Conservation (phyloP, 1,284 basidiomycete species). For the Ustilago hordei region DNA sequence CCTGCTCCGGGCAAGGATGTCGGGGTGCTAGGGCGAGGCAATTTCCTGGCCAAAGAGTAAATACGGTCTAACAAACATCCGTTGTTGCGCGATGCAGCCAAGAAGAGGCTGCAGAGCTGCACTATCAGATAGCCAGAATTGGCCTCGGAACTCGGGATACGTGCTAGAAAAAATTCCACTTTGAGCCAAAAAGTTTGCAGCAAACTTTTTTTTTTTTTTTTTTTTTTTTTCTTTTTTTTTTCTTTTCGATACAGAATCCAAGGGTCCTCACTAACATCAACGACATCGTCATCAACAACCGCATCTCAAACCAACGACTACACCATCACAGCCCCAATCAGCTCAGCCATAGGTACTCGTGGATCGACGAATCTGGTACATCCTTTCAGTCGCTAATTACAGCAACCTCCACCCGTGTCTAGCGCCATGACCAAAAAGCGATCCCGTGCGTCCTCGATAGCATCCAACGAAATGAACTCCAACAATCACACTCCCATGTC, state of each 20-base stretch:
- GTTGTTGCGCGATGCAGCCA: background rate
- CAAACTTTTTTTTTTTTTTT: conserved; percentile 12
- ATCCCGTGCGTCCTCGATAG: conserved; percentile 43
- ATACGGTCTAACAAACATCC: background rate
- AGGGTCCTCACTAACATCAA: conserved; percentile 21
- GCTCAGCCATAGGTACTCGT: background rate
- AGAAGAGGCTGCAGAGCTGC: background rate
- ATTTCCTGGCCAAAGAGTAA: no score
- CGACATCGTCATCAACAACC: background rate
- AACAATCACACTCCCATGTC: conserved; percentile 14
- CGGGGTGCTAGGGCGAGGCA: no score
- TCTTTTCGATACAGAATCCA: background rate
- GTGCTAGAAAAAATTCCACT: conserved; percentile 16
- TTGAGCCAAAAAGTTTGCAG: conserved; percentile 28
- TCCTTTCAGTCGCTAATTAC: background rate
- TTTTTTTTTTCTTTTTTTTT: conserved; percentile 7
- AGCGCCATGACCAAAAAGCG: conserved; percentile 44
- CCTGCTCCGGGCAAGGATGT: background rate
- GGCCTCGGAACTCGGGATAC: conserved; percentile 26
- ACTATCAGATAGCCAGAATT: conserved; percentile 28
- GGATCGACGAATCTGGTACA: background rate
- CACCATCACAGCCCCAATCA: background rate
- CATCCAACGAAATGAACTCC: conserved; percentile 32
- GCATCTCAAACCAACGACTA: background rate
- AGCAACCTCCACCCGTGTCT: background rate